Evolutionary conservation across 2,329 filamentous ascomycete genomes (phyloP).

Genomic region (Scorias spongiosa): DNA sequence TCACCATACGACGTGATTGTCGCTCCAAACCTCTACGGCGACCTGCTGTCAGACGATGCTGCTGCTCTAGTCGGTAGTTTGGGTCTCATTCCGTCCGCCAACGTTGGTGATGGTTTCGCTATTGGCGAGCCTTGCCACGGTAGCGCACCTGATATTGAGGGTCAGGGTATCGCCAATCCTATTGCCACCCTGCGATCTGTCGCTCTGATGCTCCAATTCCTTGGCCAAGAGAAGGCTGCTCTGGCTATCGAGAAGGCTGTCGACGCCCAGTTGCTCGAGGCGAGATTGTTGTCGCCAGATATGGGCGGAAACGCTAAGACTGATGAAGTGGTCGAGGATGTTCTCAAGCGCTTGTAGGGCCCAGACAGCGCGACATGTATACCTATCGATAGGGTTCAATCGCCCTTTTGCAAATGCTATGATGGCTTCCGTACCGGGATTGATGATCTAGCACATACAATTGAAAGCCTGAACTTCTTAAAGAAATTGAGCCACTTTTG

Average conservation of each 20-base stretch:
- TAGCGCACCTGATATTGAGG: slow-evolving; percentile 88
- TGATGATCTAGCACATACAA: no score
- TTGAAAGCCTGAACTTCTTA: no score
- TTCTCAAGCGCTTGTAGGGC: slow-evolving; percentile 66
- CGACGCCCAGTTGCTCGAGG: slow-evolving; percentile 77
- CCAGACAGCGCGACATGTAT: not conserved
- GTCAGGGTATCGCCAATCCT: slow-evolving; percentile 83
- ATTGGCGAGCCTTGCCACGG: slow-evolving; percentile 98
- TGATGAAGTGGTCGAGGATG: slow-evolving; percentile 72
- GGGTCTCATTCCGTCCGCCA: slow-evolving; percentile 85
- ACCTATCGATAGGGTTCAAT: no score
- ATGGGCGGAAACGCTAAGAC: slow-evolving; percentile 78
- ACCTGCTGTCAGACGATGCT: slow-evolving; percentile 89
- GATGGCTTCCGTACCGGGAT: no score
- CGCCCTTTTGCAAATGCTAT: no score
- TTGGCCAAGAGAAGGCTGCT: slow-evolving; percentile 73
- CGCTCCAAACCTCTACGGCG: slow-evolving; percentile 91
- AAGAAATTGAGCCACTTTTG: no score
- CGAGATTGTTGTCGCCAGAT: slow-evolving; percentile 70
- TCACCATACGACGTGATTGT: slow-evolving; percentile 95
- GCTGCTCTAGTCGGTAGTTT: slow-evolving; percentile 85
- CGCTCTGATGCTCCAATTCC: slow-evolving; percentile 91
- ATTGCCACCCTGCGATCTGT: slow-evolving; percentile 87
- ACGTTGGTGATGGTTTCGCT: slow-evolving; percentile 85
- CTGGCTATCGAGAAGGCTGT: slow-evolving; percentile 83